phyloP scores from a whole-genome alignment of 306 rosid genomes.

The Castanospermum australe region DNA sequence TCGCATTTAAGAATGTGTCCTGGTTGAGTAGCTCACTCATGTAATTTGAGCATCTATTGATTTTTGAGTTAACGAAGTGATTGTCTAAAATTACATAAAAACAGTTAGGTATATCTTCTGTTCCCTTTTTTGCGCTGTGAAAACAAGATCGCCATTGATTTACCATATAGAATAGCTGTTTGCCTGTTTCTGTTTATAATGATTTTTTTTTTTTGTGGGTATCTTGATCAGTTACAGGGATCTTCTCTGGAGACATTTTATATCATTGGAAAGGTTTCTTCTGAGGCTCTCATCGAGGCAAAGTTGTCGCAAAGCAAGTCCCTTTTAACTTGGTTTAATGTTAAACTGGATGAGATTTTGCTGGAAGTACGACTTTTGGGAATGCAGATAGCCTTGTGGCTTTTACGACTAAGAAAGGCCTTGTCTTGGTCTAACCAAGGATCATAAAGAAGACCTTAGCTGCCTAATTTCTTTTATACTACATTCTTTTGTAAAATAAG shows the following conservation, averaged over 20 bases:
- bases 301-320: constrained; percentile 62
- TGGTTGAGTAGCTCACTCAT: neutral
- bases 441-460: neutral
- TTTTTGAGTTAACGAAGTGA: neutral
- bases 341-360: constrained; percentile 52
- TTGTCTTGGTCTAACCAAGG: constrained; percentile 47
- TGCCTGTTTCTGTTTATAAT: neutral
- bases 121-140: neutral
- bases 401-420: constrained; percentile 58
- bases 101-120: neutral
- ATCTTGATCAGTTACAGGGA: constrained; percentile 69
- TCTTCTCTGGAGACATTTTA: constrained; percentile 83
- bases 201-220: neutral
- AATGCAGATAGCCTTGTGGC: constrained; percentile 77
- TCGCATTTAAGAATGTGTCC: constrained; percentile 1
- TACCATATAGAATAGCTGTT: neutral
- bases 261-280: constrained; percentile 84
- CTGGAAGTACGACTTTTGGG: constrained; percentile 74
- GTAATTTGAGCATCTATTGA: no score
- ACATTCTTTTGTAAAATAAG: constrained; percentile 30
- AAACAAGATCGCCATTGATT: neutral
- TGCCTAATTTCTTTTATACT: constrained; percentile 13
- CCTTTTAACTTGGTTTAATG: constrained; percentile 50
- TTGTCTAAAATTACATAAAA: neutral
- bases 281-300: constrained; percentile 81